Percentiles rank a stretch among this genome's conserved stretches.
Conservation (phyloP, 257 asterid genomes). For the Lavandula angustifolia region DNA sequence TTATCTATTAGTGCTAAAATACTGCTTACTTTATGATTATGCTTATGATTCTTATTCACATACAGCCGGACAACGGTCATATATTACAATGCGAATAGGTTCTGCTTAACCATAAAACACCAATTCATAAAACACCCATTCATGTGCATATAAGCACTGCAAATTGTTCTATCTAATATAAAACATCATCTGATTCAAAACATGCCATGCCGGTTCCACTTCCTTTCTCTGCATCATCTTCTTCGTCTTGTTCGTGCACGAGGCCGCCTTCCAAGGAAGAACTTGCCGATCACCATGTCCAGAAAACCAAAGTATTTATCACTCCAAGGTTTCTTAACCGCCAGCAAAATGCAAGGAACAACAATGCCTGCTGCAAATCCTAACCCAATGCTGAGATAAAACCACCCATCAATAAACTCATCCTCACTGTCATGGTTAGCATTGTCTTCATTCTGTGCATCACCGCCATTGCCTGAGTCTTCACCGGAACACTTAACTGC, state of each 20-base stretch:
- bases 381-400: conserved; percentile 51
- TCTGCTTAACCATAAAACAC: too few species aligned
- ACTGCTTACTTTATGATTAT: too few species aligned
- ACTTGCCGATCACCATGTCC: conserved; percentile 33
- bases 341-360: conserved; percentile 38
- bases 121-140: too few species aligned
- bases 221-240: not conserved
- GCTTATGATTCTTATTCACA: too few species aligned
- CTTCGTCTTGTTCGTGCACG: not conserved
- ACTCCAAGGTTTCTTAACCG: conserved; percentile 43
- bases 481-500: conserved; percentile 34
- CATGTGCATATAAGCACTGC: too few species aligned
- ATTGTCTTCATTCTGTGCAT: not conserved
- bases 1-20: too few species aligned
- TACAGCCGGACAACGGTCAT: too few species aligned
- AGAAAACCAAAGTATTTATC: conserved; percentile 41
- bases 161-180: not conserved
- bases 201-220: not conserved
- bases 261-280: not conserved
- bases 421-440: conserved; percentile 14
- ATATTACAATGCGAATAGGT: too few species aligned
- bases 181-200: not conserved
- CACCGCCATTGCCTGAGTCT: not conserved
- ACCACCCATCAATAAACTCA: conserved; percentile 42
- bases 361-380: conserved; percentile 53